Base-by-base conservation (phyloP, 257 asterid species). In the Solanum habrochaites region DNA sequence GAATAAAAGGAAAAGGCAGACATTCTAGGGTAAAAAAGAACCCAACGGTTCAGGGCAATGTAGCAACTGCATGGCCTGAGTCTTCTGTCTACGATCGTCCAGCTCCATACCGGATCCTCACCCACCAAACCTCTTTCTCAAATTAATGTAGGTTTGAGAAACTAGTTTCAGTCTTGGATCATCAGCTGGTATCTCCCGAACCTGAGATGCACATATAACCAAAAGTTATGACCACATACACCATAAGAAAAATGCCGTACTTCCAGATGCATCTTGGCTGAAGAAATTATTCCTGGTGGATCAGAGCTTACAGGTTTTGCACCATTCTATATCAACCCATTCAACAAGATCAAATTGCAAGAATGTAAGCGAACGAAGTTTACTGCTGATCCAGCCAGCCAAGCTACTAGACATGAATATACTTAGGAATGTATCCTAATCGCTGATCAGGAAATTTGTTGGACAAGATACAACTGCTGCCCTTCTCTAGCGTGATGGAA, bases 111-210 rank as follows among this genome's bases (percentile, higher is more conserved):
- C 16, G 39, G 58, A 52, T 80, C 85, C 83, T 81, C 69, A 62
- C 43, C 18, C 11, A 18, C 56, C 94, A 74, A 85, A 25, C 89
- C 91, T 93, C 32, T 27, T 66, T 74, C 91, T 88, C 83, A 91
- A 86, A 83, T 90, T 86, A 82, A 92, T 86, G 27, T 88, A 91
- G 81, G 94, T 90, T 66, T 43, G 77, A 25, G 93, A 87, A 32
- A 97, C 99, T 43, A 58, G 39, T 89, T 88, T 6, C 89, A 96
- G 88, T 81, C 99, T 92, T 21, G 98, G 97, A 91, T 97, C 99
- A 88, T 95, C 98, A 86, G 89, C 96, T 0, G 99, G 97, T 92
- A 97, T 89, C 91, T 94, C 95, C 86, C 98, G 91, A 88, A 89
- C 92, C 99, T 96, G 96, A 86, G 87, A 93, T 64, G 70, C 58